phyloP scores from a whole-genome alignment of 2,329 filamentous ascomycete species.

The Albophoma yamanashiensis region DNA sequence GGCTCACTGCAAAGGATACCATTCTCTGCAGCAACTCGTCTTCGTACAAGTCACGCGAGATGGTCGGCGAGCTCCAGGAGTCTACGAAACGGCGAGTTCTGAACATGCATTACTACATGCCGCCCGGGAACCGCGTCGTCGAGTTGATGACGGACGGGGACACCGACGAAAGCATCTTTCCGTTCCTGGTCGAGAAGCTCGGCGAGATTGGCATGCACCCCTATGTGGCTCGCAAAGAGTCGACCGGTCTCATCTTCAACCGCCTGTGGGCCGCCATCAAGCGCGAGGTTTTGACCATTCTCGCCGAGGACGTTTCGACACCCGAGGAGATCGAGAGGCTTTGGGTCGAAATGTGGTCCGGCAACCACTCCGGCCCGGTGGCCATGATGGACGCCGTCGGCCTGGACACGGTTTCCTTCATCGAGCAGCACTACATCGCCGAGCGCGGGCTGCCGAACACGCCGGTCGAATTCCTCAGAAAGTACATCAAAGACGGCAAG shows the following conservation, averaged over 20 bases:
- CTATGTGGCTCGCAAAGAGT: constrained; percentile 32
- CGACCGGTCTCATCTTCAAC: constrained; percentile 44
- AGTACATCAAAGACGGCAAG: constrained; percentile 33
- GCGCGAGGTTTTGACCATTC: constrained; percentile 35
- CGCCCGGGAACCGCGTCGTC: constrained; percentile 31
- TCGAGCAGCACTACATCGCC: constrained; percentile 40
- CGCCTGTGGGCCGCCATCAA: constrained; percentile 47
- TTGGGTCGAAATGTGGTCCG: constrained; percentile 29
- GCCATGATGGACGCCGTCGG: constrained; percentile 36
- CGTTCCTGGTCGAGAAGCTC: constrained; percentile 29
- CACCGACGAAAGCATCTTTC: constrained; percentile 30
- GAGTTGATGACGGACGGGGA: constrained; percentile 42
- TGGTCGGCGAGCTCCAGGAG: constrained; percentile 30
- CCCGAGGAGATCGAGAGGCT: constrained; percentile 39
- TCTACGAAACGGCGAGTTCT: constrained; percentile 26
- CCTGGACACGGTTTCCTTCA: constrained; percentile 40
- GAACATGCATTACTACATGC: constrained; percentile 44
- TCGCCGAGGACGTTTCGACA: constrained; percentile 36
- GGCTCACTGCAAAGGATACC: constrained; percentile 27
- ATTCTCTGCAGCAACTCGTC: constrained; percentile 41
- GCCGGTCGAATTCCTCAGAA: constrained; percentile 32
- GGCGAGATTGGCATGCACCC: constrained; percentile 29
- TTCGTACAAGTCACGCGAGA: constrained; percentile 38
- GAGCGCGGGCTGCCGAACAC: constrained; percentile 32
- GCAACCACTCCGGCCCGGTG: constrained; percentile 6